Conservation (phyloP, 179 eudicot genomes). For the Silene vulgaris region DNA sequence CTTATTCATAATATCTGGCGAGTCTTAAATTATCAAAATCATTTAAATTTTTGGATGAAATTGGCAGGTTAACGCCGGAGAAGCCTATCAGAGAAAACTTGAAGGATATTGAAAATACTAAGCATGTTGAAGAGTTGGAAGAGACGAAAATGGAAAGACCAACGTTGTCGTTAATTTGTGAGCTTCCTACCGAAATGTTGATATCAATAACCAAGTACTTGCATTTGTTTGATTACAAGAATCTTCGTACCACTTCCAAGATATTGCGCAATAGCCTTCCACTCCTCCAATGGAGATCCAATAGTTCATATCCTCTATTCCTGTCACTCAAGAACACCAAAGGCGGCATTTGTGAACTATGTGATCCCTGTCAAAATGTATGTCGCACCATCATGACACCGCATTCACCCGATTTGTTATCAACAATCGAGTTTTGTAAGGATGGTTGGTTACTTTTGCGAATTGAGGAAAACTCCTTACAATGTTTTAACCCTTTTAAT, state of each 20-base stretch:
- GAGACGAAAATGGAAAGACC: too few relatives aligned
- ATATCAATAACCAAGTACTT: too few relatives aligned
- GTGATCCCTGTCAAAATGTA: not conserved
- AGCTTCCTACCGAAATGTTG: too few relatives aligned
- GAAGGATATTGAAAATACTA: too few relatives aligned
- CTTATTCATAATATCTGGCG: not conserved
- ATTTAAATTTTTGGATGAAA: too few relatives aligned
- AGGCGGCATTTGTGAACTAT: not conserved
- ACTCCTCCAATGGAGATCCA: not conserved
- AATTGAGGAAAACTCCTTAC: not conserved
- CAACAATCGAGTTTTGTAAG: not conserved
- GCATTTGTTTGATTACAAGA: too few relatives aligned
- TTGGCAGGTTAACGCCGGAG: too few relatives aligned
- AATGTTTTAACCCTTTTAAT: not conserved
- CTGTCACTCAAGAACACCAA: not conserved
- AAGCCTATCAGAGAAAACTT: not conserved
- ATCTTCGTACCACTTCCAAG: too few relatives aligned
- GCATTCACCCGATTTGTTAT: not conserved
- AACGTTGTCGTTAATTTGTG: too few relatives aligned
- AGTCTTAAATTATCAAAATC: too few relatives aligned
- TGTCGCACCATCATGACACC: not conserved
- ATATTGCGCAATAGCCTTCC: too few relatives aligned
- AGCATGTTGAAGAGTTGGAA: too few relatives aligned
- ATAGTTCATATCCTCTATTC: not conserved
- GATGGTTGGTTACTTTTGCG: constrained; percentile 6